Evolutionary conservation across 139 green algal genomes (phyloP), one percentile per base, ranked within the genome.

Genomic region (Edaphochlamys debaryana): DNA sequence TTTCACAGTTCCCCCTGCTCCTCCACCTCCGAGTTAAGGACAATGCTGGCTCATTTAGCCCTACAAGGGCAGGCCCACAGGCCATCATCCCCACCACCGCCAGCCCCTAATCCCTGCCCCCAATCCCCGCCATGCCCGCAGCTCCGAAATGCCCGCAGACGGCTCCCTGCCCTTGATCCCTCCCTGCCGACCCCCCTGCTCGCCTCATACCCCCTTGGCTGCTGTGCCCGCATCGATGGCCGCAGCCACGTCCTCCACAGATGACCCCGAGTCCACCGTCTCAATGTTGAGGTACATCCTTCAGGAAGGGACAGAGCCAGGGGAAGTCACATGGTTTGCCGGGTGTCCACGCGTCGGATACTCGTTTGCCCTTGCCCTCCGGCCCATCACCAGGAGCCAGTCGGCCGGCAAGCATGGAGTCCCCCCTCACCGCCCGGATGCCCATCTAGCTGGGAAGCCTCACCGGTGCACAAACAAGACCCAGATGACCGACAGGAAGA

Each of bases 231-330:
- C 56, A 20, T 64, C 56, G 25, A 17, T 27, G 22, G 25, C 22
- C 22, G 56, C 56, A 30, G 22, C 56, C 5, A n/a, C 22, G 15
- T 64, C 15, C 22, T 32, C 45, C 45, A 13, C 45, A 54, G 45
- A 22, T 22, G 45, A 13, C 45, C 9, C 45, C 45, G 45, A 54
- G 11, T 54, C 45, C 5, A 0, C 11, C n/a, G 8, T n/a, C 15
- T 80, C 73, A 32, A 69, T 42, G 56, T 80, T 80, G 27, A 80
- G 73, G 73, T 80, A 80, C 73, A 80, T 80, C 58, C 73, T 80
- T 56, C 32, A 29, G 23, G 19, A 22, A 29, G n/a, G 4, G 17
- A 7, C 13, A 29, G 4, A 29, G 4, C 15, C 52, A 62, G 17
- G 52, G 52, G 17, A 62, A 62, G 15, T 54, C 48, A 54, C 48